Evolutionary conservation across 495 filamentous ascomycete species (phyloP).

Genomic region (Aspergillus incahuasiensis): DNA sequence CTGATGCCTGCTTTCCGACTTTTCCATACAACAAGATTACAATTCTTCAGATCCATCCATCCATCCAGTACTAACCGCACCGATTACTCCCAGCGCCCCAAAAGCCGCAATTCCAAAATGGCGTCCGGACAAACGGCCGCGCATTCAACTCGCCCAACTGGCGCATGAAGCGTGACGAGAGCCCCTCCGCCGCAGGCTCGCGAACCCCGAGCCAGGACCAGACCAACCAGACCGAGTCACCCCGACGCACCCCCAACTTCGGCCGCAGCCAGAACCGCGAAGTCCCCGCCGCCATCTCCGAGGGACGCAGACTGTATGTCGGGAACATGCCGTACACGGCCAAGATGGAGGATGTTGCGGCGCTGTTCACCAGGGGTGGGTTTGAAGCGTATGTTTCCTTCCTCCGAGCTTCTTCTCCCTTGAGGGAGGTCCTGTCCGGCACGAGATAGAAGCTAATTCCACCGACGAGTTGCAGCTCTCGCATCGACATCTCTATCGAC

Average conservation of each 20-base stretch:
- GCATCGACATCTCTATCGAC: constrained; percentile 64
- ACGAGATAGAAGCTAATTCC: not conserved
- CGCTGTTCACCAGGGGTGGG: constrained; percentile 45
- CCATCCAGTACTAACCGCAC: constrained; percentile 18
- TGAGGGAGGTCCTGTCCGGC: not conserved
- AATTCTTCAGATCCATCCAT: too few species aligned
- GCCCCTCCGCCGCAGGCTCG: constrained; percentile 12
- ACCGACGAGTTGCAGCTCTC: constrained; percentile 35
- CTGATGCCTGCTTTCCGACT: not conserved
- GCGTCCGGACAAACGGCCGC: constrained; percentile 38
- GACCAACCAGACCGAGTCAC: constrained; percentile 25
- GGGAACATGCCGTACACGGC: constrained; percentile 65
- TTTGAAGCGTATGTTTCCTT: constrained; percentile 39
- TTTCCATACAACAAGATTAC: not conserved
- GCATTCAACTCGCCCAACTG: constrained; percentile 46
- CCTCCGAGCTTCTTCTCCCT: too few species aligned
- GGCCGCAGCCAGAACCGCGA: constrained; percentile 31
- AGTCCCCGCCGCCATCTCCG: constrained; percentile 38
- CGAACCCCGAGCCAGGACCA: constrained; percentile 18
- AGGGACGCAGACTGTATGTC: constrained; percentile 53
- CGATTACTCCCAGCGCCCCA: constrained; percentile 28
- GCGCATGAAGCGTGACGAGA: constrained; percentile 39
- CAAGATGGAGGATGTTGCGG: constrained; percentile 56
- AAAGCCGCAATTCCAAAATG: constrained; percentile 33
- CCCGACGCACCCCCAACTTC: constrained; percentile 25